Evolutionary conservation across 306 rosid species (phyloP).

Genomic region (Cucumis cinereus): DNA sequence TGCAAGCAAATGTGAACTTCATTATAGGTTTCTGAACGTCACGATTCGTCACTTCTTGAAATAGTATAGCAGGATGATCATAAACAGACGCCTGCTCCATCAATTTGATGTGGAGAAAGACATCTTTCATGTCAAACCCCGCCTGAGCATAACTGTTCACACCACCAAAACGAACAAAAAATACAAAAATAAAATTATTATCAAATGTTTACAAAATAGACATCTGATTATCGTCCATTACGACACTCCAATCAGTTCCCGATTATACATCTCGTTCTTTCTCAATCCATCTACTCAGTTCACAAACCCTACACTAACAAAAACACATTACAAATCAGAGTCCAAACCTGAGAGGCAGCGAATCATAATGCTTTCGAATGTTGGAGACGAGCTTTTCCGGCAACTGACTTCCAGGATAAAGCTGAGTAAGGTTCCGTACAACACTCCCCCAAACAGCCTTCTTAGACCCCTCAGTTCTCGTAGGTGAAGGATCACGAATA

Average conservation of each 20-base stretch:
- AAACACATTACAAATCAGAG: neutral
- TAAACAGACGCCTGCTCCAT: conserved; percentile 61
- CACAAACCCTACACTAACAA: neutral
- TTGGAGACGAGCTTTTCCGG: conserved; percentile 84
- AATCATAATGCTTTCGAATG: conserved; percentile 79
- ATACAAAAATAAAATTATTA: neutral
- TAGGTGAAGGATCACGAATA: conserved; percentile 24
- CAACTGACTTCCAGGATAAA: conserved; percentile 80
- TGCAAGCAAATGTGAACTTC: conserved; percentile 84
- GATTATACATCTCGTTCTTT: neutral
- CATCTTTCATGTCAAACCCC: conserved; percentile 81
- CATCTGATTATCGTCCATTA: neutral
- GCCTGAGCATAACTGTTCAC: conserved; percentile 69
- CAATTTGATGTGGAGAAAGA: conserved; percentile 77
- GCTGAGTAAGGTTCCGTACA: conserved; percentile 63
- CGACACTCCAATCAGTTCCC: neutral
- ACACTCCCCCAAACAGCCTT: conserved; percentile 72
- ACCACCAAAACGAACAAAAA: conserved; percentile 1
- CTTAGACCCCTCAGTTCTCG: conserved; percentile 38
- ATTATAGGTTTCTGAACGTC: conserved; percentile 44
- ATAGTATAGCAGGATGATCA: conserved; percentile 64
- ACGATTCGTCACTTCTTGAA: conserved; percentile 47
- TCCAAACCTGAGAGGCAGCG: conserved; percentile 72
- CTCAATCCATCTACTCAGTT: neutral
- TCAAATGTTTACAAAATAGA: neutral